Conservation (phyloP, 2,329 filamentous ascomycete genomes). For the Aschersonia sp. region DNA sequence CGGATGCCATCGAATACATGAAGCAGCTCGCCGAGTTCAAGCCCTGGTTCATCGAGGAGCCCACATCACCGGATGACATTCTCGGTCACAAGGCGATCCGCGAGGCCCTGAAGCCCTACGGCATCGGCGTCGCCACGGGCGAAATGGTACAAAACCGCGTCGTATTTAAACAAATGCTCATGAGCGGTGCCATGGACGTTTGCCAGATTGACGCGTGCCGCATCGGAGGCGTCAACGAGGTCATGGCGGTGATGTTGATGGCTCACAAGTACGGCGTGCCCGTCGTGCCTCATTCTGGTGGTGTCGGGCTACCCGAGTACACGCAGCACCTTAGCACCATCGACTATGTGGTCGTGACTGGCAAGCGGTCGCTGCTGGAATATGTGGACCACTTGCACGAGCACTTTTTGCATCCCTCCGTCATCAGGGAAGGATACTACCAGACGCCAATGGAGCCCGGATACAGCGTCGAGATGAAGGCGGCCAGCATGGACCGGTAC, state of each 20-base stretch:
- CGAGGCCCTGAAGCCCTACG: constrained; percentile 58
- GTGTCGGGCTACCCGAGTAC: constrained; percentile 84
- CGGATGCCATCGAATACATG: constrained; percentile 82
- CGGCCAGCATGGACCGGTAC: constrained; percentile 69
- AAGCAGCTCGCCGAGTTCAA: constrained; percentile 66
- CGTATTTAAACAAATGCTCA: constrained; percentile 83
- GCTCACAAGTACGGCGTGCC: constrained; percentile 67
- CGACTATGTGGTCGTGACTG: constrained; percentile 78
- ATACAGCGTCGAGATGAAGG: constrained; percentile 90
- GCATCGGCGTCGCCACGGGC: constrained; percentile 76
- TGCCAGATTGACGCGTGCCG: constrained; percentile 86
- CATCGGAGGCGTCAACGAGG: constrained; percentile 82
- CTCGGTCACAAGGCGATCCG: constrained; percentile 77
- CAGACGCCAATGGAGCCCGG: constrained; percentile 70
- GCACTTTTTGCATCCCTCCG: constrained; percentile 72
- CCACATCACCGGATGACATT: constrained; percentile 79
- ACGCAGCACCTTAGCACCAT: constrained; percentile 87
- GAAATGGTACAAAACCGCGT: constrained; percentile 96
- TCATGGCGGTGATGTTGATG: constrained; percentile 77
- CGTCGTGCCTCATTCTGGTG: constrained; percentile 78
- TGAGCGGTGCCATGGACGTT: constrained; percentile 67
- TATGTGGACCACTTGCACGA: constrained; percentile 91
- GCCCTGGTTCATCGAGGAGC: constrained; percentile 92
- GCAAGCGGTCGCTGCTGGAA: constrained; percentile 70
- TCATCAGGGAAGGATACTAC: constrained; percentile 76